A percentile compares a stretch with the other conserved stretches of the same genome.
Conservation (phyloP, 2,329 filamentous ascomycete species). For the Scedosporium boydii region DNA sequence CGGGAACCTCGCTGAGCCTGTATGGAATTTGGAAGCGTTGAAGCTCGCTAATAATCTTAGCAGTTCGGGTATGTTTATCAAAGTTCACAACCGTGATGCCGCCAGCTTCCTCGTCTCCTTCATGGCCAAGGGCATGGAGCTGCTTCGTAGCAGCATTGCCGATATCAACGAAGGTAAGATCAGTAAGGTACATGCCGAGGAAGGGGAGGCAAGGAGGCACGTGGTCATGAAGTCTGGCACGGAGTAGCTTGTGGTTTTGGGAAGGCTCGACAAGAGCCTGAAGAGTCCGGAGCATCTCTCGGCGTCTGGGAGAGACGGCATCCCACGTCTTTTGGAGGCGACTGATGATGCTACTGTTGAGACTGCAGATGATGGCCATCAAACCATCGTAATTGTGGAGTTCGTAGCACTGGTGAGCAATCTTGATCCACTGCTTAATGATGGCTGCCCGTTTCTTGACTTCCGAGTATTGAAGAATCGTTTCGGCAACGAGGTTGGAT, state of each 20-base stretch:
- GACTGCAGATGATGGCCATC: constrained; percentile 92
- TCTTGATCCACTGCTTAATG: constrained; percentile 98
- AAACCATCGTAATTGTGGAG: constrained; percentile 93
- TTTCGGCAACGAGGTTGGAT: constrained; percentile 86
- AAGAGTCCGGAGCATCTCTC: constrained; percentile 66
- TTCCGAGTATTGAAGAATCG: constrained; percentile 79
- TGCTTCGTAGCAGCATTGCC: constrained; percentile 82
- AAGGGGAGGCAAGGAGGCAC: constrained; percentile 91
- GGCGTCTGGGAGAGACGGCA: constrained; percentile 71
- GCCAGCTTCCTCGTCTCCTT: constrained; percentile 51
- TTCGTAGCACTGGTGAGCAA: constrained; percentile 76
- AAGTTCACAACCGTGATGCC: constrained; percentile 86
- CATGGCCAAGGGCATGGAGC: constrained; percentile 41
- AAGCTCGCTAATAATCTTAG: constrained; percentile 89
- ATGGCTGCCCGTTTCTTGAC: constrained; percentile 81
- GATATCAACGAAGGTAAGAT: constrained; percentile 90
- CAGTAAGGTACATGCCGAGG: constrained; percentile 90
- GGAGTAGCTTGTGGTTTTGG: constrained; percentile 82
- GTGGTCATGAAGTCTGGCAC: constrained; percentile 73
- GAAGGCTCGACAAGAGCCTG: constrained; percentile 81
- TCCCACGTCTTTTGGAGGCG: constrained; percentile 92
- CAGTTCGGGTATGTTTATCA: constrained; percentile 90
- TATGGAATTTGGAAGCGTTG: constrained; percentile 96
- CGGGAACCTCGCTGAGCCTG: constrained; percentile 68
- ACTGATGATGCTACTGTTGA: constrained; percentile 85